Conservation (phyloP, 345 rosid genomes). For the Pugionium dolabratum region DNA sequence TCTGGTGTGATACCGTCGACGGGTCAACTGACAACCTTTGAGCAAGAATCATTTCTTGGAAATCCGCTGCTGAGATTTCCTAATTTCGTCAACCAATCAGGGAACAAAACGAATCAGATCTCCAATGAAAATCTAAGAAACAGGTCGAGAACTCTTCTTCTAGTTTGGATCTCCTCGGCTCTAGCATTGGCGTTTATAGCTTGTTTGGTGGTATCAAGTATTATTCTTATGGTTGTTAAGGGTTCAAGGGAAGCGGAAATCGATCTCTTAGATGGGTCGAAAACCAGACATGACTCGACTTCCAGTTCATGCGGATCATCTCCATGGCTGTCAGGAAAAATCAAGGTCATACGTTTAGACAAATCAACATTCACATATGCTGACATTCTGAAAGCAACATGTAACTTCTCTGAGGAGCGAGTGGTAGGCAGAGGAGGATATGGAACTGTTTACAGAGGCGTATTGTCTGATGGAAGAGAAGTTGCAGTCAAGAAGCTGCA, state of each 20-base stretch:
- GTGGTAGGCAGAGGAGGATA: conserved; percentile 88
- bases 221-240: conserved; percentile 48
- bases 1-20: conserved; percentile 68
- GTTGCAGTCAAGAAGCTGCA: conserved; percentile 93
- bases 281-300: conserved; percentile 51
- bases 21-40: conserved; percentile 80
- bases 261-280: conserved; percentile 54
- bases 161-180: conserved; percentile 45
- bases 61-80: conserved; percentile 65
- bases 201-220: conserved; percentile 50
- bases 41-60: conserved; percentile 70
- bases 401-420: conserved; percentile 69
- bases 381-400: conserved; percentile 82
- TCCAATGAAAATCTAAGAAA: conserved; percentile 15
- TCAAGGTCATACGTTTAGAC: conserved; percentile 73
- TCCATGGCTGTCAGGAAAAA: conserved; percentile 68
- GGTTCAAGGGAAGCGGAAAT: conserved; percentile 42
- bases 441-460: conserved; percentile 78
- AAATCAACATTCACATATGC: conserved; percentile 75
- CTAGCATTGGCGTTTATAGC: conserved; percentile 43
- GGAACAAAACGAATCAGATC: neutral
- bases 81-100: conserved; percentile 46
- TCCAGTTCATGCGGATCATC: conserved; percentile 75
- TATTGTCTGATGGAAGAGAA: conserved; percentile 77
- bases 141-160: conserved; percentile 39